Base-by-base conservation (phyloP, 2,329 filamentous ascomycete species). In the Colletotrichum liaoningense region DNA sequence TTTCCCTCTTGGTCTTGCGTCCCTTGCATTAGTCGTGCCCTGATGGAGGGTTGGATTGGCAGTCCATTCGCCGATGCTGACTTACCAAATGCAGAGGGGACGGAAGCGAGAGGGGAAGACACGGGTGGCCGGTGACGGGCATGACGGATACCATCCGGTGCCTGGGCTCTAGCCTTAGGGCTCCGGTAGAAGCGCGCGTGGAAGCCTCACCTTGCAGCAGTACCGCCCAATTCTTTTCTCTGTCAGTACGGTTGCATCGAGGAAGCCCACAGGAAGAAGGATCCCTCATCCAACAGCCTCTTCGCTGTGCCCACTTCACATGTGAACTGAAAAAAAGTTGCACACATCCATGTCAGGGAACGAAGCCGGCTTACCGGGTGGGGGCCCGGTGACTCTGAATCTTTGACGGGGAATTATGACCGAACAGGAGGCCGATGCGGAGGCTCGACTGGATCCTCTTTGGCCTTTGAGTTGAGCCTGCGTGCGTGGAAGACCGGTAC, bases 11-110 rank as follows among this genome's bases (percentile, higher is more conserved):
- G 35, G 54, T 64, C 69, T 72, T 59, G 42, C 38, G 69, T 72
- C 22, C 71, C 71, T 72, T 73, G 71, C 71, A 73, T 73, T 73
- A 73, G 71, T 35, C 42, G 19, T 59, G 38, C 57, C 57, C 56
- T 72, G 67, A 49, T 72, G 71, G 71, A 62, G 71, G 67, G 55
- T 42, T 66, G 68, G 4, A 14, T 24, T n/a, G 14, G 33, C 35
- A 19, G 33, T n/a, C 67, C 35, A 73, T 73, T 72, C 67, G 71
- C 49, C 62, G 11, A n/a, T 26, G 6, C 55, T 38, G 12, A 11
- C 46, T 35, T 26, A 49, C 58, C 42, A 38, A 38, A 57, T 72
- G 72, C 68, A 72, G 14, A 59, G 62, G 65, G 57, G 35, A 58
- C 68, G 67, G 70, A 70, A 69, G 42, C 66, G 59, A 65, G 62